Percentiles rank a stretch among this genome's conserved stretches.
These are phyloP conservation scores for Tulasnella sp. DNA, from an alignment of 768 basidiomycete species.

Conservation along the genomic window DNA sequence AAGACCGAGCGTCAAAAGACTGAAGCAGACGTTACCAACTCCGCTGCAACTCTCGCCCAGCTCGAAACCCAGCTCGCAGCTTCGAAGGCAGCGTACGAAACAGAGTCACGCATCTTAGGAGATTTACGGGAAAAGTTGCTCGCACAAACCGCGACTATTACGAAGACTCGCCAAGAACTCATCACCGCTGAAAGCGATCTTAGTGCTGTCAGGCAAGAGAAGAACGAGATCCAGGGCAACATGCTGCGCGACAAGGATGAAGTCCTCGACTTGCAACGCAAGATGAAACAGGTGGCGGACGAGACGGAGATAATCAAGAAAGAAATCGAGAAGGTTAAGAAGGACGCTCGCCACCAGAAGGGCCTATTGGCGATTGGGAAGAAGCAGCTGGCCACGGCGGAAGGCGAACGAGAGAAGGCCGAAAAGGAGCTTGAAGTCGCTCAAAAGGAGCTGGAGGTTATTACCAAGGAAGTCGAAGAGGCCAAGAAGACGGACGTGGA, in stretches of 20 bases:
- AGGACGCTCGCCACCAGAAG: conserved; percentile 94
- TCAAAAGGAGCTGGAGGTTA: conserved; percentile 37
- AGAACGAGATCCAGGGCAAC: conserved; percentile 82
- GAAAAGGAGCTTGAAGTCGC: conserved; percentile 72
- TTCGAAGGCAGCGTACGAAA: conserved; percentile 81
- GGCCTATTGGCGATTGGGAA: conserved; percentile 90
- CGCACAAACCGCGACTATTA: conserved; percentile 66
- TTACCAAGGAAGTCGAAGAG: conserved; percentile 53
- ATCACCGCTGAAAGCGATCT: conserved; percentile 91
- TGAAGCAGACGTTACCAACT: conserved; percentile 61
- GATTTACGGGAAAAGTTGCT: conserved; percentile 65
- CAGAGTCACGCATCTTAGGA: conserved; percentile 66
- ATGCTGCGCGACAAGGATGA: conserved; percentile 94
- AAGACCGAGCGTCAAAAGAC: conserved; percentile 62
- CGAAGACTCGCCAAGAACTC: conserved; percentile 67
- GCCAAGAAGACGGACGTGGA: conserved; percentile 50
- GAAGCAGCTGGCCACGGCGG: conserved; percentile 86
- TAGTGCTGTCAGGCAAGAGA: conserved; percentile 82
- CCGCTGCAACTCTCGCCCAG: conserved; percentile 70
- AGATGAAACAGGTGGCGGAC: conserved; percentile 74
- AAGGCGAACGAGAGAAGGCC: conserved; percentile 65
- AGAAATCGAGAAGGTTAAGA: conserved; percentile 82
- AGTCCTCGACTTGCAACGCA: conserved; percentile 74
- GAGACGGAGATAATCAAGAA: conserved; percentile 66
- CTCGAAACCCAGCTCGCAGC: conserved; percentile 79